Evolutionary conservation across 345 rosid genomes (phyloP).

Genomic region (Brassica nigra): DNA sequence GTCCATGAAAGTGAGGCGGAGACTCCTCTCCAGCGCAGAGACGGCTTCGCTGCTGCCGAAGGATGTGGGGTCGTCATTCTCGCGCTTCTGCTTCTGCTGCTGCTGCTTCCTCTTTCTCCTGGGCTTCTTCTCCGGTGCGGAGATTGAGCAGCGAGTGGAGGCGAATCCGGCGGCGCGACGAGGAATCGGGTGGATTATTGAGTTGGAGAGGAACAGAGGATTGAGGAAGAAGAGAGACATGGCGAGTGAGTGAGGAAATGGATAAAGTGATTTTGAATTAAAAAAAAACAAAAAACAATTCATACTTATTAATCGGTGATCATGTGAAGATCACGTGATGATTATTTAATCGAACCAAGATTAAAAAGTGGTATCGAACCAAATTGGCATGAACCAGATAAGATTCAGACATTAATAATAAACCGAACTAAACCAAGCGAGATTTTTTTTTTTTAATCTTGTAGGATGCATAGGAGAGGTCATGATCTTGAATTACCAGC

Average conservation of each 20-base stretch:
- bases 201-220: conserved; percentile 41
- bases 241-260: conserved; percentile 20
- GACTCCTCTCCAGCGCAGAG: conserved; percentile 69
- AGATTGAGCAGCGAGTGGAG: conserved; percentile 32
- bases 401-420: background rate
- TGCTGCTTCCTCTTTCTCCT: conserved; percentile 41
- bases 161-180: conserved; percentile 22
- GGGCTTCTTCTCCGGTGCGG: conserved; percentile 46
- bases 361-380: background rate
- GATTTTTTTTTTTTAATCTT: too few relatives aligned
- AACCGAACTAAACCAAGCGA: background rate
- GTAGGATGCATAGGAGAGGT: too few relatives aligned
- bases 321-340: background rate
- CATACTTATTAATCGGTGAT: background rate
- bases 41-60: conserved; percentile 31
- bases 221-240: conserved; percentile 42
- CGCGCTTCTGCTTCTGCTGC: conserved; percentile 19
- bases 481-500: too few relatives aligned
- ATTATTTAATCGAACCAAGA: background rate
- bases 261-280: conserved; percentile 39
- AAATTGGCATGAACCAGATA: background rate
- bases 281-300: background rate
- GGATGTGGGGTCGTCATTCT: conserved; percentile 15
- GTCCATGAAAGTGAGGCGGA: conserved; percentile 88
- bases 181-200: conserved; percentile 38